Percentiles rank a stretch among this genome's conserved stretches.
phyloP scores from a whole-genome alignment of 2,329 filamentous ascomycete species.

The Penicillium capsulatum region DNA sequence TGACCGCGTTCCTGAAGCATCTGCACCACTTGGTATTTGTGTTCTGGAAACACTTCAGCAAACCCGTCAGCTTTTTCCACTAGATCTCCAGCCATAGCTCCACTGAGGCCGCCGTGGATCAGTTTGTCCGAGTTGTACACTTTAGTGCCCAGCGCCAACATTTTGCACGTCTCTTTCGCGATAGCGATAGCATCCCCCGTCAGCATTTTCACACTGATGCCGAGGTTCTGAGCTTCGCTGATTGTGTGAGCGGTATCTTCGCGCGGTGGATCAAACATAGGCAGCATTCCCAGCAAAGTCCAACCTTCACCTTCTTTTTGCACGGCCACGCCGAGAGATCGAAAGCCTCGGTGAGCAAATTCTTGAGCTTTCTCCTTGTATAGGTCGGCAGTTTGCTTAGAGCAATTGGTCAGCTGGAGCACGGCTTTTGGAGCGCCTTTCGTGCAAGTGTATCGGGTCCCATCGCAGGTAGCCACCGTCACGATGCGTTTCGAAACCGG shows the following conservation, averaged over 20 bases:
- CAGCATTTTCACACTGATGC: conserved; percentile 75
- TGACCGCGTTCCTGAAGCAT: conserved; percentile 70
- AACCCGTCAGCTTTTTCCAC: conserved; percentile 71
- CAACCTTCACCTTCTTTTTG: conserved; percentile 71
- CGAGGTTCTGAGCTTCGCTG: conserved; percentile 68
- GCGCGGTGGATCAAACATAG: conserved; percentile 76
- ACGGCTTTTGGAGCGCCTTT: conserved; percentile 76
- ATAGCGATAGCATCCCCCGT: conserved; percentile 77
- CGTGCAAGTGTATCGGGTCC: conserved; percentile 66
- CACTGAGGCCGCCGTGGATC: conserved; percentile 69
- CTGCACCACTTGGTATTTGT: conserved; percentile 72
- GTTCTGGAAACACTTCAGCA: conserved; percentile 69
- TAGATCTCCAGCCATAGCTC: conserved; percentile 69
- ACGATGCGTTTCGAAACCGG: conserved; percentile 78
- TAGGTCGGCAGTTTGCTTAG: conserved; percentile 58
- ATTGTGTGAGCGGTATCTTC: conserved; percentile 76
- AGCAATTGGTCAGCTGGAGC: conserved; percentile 63
- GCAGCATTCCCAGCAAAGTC: conserved; percentile 70
- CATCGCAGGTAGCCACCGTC: conserved; percentile 62
- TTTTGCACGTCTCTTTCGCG: conserved; percentile 77
- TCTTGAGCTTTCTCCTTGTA: conserved; percentile 70
- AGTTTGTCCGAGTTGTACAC: conserved; percentile 76
- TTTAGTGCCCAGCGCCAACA: conserved; percentile 73
- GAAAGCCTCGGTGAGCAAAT: conserved; percentile 74
- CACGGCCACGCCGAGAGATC: conserved; percentile 71